Base-by-base conservation (phyloP, 139 green algal genomes). In the Tetraselmis chui region DNA sequence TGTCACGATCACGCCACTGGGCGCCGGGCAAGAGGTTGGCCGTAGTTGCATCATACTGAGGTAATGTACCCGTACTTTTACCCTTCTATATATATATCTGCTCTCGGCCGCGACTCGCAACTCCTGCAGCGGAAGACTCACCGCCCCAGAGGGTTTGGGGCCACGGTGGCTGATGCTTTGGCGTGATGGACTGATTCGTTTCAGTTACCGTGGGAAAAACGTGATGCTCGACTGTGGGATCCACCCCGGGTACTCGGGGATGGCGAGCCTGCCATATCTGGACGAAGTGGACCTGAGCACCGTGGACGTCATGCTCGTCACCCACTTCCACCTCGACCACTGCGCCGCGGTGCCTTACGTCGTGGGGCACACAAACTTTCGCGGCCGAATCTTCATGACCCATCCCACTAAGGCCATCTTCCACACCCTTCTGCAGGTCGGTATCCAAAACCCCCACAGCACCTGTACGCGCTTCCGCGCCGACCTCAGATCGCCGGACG, bases 291-390 rank as follows among this genome's bases (percentile, higher is more conserved):
- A 97, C 59, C 82, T 97, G 11, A 81, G 87, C 26, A 86, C 81
- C 1, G 87, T 99, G 24, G 94, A 99, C 82, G 90, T 95, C 24
- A 91, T 95, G 26, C 93, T 99, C 2, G 93, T 99, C 31, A 99
- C 97, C 0, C 97, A 99, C 87, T 99, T 99, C 79, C 96, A 99
- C 83, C 89, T 98, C 31, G 96, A 99, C 88, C 96, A 99, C 87
- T 97, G 93, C 85, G 96, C 96, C 11, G 95, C 96, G 23, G 89
- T 99, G 59, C 96, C 96, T 0, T 98, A 95, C 80, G 89, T 99
- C 22, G 84, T 97, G 0, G 84, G 86, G 11, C 91, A 94, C 79
- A 99, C 96, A 0, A 90, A 86, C 75, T 99, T 99, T 87, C 95
- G 95, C 83, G 97, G 97, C 0, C 89, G 91, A 22, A 91, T 99